Evolutionary conservation across 768 basidiomycete genomes (phyloP), one percentile per base, ranked within the genome.

Genomic region (Lentinula boryana): DNA sequence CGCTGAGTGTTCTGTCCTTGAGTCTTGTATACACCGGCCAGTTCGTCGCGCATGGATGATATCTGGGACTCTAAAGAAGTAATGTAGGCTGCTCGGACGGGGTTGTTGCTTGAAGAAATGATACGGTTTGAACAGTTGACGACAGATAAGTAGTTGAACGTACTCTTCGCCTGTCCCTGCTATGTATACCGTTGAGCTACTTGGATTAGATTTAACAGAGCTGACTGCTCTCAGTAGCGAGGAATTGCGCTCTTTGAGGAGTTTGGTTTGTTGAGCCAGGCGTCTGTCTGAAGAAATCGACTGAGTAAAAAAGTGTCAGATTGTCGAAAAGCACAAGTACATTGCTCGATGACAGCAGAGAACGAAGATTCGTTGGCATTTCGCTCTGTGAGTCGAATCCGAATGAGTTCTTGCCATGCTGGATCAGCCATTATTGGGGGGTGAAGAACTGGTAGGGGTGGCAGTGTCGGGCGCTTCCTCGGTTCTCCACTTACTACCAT

Each of bases 1-100:
- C 94, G 84, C 71, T 97, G 95, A 1, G 95, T 91, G 72, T 97
- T 96, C 74, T 96, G 93, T 4, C 93, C 91, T 64, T 98, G 95
- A 0, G 93, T 92, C 73, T 96, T 95, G 79, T 98, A 99, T 1
- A 96, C 86, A 8, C 90, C 92, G 2, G 95, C 93, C 54, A 98
- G 81, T 72, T 98, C 96, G 66, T 92, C 90, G 36, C 95, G 87
- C 53, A 97, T 78, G 10, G 91, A 87, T 2, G 93, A 93, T 71
- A 98, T 91, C 70, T 98, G 95, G 4, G 90, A 88, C 72, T 98
- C 95, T 52, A 98, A 85, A 18, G 96, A 97, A 1, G 87, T 78
- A 72, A 95, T 86, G 72, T 96, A 93, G 15, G 94, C 94, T 40
- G 88, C 84, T 46, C 88, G 86, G 44, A 95, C 89, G 27, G 93